Percentiles rank a stretch among this genome's conserved stretches.
These are phyloP conservation scores for Diaporthe amygdali DNA, from an alignment of 2,329 filamentous ascomycete genomes.

Conservation along the genomic window DNA sequence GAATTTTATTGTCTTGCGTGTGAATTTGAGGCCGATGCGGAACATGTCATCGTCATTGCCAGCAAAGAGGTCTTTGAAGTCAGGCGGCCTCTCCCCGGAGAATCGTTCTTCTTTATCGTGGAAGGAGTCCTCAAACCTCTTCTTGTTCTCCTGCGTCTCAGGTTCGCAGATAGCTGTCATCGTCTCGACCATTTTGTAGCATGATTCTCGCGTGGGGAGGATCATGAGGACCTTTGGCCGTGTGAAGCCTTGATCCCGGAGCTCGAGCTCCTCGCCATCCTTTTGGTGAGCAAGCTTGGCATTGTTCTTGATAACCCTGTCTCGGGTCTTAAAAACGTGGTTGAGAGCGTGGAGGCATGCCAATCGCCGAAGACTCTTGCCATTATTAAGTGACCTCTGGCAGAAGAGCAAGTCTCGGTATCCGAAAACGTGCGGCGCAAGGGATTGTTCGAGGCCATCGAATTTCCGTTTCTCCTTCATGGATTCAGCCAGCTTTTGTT, in stretches of 20 bases:
- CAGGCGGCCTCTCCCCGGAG: slow-evolving; percentile 76
- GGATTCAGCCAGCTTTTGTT: slow-evolving; percentile 68
- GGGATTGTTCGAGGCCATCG: slow-evolving; percentile 63
- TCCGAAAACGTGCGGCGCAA: slow-evolving; percentile 77
- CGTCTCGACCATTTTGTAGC: slow-evolving; percentile 76
- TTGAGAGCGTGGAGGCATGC: slow-evolving; percentile 86
- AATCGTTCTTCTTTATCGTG: slow-evolving; percentile 71
- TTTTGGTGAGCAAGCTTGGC: slow-evolving; percentile 73
- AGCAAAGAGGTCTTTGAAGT: slow-evolving; percentile 88
- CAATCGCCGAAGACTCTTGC: slow-evolving; percentile 71
- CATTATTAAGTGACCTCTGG: slow-evolving; percentile 72
- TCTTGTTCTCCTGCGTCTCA: slow-evolving; percentile 94
- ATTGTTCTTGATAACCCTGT: slow-evolving; percentile 92
- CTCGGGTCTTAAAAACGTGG: slow-evolving; percentile 92
- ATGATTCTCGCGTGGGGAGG: slow-evolving; percentile 86
- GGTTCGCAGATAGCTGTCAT: slow-evolving; percentile 79
- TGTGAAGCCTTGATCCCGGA: slow-evolving; percentile 94
- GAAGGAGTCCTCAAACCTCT: slow-evolving; percentile 88
- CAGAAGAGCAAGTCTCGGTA: slow-evolving; percentile 84
- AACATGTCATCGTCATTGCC: slow-evolving; percentile 99
- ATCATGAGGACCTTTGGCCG: slow-evolving; percentile 92
- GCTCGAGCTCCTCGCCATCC: slow-evolving; percentile 69
- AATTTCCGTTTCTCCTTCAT: slow-evolving; percentile 62
- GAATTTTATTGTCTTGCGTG: slow-evolving; percentile 92
- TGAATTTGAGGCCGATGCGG: slow-evolving; percentile 94